These are phyloP conservation scores for Russula abietina DNA, from an alignment of 768 basidiomycete genomes.

Conservation along the genomic window DNA sequence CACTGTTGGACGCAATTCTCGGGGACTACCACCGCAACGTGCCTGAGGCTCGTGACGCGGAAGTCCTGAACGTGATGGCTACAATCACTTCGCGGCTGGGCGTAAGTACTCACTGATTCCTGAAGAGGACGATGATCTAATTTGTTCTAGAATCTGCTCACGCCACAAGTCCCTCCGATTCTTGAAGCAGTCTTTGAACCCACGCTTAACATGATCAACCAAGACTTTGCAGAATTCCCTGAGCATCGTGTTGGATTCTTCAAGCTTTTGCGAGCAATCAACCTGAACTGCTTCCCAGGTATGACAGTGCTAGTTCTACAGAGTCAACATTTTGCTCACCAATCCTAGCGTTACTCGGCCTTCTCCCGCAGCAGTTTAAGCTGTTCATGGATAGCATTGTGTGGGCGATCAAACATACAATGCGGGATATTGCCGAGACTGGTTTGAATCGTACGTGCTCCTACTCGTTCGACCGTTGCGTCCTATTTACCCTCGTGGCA, in stretches of 20 bases:
- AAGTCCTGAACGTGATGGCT: slow-evolving; percentile 95
- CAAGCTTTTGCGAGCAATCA: slow-evolving; percentile 88
- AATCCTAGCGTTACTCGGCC: slow-evolving; percentile 64
- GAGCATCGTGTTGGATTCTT: slow-evolving; percentile 98
- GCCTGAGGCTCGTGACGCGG: slow-evolving; percentile 88
- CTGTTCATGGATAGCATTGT: slow-evolving; percentile 96
- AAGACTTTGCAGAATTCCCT: slow-evolving; percentile 98
- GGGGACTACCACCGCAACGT: slow-evolving; percentile 96
- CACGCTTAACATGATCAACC: slow-evolving; percentile 97
- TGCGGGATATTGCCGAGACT: slow-evolving; percentile 96
- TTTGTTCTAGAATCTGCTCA: slow-evolving; percentile 61
- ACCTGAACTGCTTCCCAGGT: slow-evolving; percentile 95
- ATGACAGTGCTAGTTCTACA: slow-evolving; percentile 25
- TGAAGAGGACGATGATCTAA: slow-evolving; percentile 20
- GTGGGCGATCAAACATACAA: slow-evolving; percentile 99
- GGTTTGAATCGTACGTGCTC: slow-evolving; percentile 61
- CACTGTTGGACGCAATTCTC: slow-evolving; percentile 92
- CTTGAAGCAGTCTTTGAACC: slow-evolving; percentile 97
- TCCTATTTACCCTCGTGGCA: slow-evolving; percentile 30
- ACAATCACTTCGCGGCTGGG: slow-evolving; percentile 86
- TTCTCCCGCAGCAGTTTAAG: slow-evolving; percentile 93
- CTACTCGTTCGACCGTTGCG: slow-evolving; percentile 6
- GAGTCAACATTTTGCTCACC: neutral
- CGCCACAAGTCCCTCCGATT: slow-evolving; percentile 90
- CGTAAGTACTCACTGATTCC: slow-evolving; percentile 44